Base-by-base conservation (phyloP, 2,329 filamentous ascomycete species). In the Aspergillus sp. region DNA sequence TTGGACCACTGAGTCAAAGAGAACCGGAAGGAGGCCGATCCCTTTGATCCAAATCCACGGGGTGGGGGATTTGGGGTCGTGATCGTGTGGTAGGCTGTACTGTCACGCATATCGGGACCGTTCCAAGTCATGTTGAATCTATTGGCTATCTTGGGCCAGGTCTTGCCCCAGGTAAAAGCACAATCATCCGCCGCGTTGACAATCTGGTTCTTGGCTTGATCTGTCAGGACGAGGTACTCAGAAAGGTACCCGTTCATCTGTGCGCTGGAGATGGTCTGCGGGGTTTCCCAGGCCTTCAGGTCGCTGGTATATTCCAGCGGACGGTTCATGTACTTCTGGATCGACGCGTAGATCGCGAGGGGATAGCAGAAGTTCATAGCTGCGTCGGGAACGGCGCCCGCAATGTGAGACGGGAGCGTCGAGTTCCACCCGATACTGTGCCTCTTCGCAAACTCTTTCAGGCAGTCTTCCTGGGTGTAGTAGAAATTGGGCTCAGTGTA, bases 401-500 rank as follows among this genome's bases (percentile, higher is more conserved):
- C 48, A 33, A 74, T 68, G 45, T 57, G 64, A 0, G 60, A 61
- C 0, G 71, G 70, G 35, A 65, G 63, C 15, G 61, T 61, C 11
- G 71, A 52, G 39, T 65, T 71, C 64, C 64, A 74, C 14, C 40
- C 38, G 6, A 59, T 53, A 8, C 42, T 46, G 8, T 63, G 47
- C 2, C 50, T 43, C 15, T 52, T 41, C 47, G 66, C 68, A 43
- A 59, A 73, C 1, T 52, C 44, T 30, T 48, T 57, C 2, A 74
- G 57, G 3, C 54, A 49, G 38, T 74, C 68, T 52, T 74, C 69
- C 51, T 74, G 69, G 0, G 58, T 49, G 40, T 72, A 74, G 57
- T 74, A 74, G 51, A 74, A 74, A 48, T 74, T 73, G 1, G 64
- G 61, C 35, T 66, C 64, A 0, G 68, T 52, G 4, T 46, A 44